Conservation (phyloP, 768 basidiomycete genomes). For the Tricholoma matsutake region DNA sequence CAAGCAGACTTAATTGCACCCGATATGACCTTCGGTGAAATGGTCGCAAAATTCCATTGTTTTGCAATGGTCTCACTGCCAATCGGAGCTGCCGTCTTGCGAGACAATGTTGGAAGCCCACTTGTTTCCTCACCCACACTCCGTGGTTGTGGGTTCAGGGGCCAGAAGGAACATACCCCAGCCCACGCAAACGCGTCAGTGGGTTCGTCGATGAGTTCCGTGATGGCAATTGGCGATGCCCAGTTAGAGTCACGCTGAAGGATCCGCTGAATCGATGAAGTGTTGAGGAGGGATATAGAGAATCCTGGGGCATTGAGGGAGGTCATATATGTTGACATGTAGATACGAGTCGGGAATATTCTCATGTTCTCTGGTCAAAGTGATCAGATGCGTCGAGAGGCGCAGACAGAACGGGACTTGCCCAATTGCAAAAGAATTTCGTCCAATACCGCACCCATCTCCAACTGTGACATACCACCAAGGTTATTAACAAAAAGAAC, state of each 20-base stretch:
- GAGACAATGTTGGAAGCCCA: background rate
- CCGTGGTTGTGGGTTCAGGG: background rate
- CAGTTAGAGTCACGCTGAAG: conserved; percentile 4
- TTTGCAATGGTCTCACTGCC: background rate
- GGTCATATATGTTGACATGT: conserved; percentile 53
- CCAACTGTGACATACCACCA: conserved; percentile 48
- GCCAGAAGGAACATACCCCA: conserved; percentile 31
- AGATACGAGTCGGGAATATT: conserved; percentile 40
- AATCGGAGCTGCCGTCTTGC: background rate
- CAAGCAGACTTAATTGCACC: conserved; percentile 37
- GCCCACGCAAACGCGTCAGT: conserved; percentile 43
- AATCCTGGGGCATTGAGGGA: conserved; percentile 61
- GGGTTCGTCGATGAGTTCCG: conserved; percentile 38
- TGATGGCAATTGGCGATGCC: conserved; percentile 16
- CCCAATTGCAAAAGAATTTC: conserved; percentile 42
- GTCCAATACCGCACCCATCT: conserved; percentile 49
- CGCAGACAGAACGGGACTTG: conserved; percentile 21
- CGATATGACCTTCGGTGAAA: conserved; percentile 16
- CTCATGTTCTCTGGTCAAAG: conserved; percentile 20
- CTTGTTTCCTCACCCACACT: background rate
- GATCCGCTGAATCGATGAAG: conserved; percentile 28
- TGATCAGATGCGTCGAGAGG: background rate
- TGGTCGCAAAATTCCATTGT: background rate
- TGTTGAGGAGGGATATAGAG: conserved; percentile 49
- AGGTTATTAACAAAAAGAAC: conserved; percentile 56